Evolutionary conservation across 768 basidiomycete genomes (phyloP).

Genomic region (Leccinum variicolor): DNA sequence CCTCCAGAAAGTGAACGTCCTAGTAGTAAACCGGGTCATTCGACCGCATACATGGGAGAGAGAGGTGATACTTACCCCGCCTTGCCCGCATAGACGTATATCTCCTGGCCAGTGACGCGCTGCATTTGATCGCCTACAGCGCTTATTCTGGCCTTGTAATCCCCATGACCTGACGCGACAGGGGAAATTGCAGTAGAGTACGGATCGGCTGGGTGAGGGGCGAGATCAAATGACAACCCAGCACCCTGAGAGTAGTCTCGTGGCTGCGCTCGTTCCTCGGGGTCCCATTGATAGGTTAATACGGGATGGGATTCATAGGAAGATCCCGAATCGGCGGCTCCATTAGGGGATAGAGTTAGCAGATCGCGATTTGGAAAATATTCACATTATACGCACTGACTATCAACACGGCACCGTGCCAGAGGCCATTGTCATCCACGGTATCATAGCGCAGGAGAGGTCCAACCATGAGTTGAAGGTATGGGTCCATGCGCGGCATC

Average conservation of each 20-base stretch:
- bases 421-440: conserved; percentile 69
- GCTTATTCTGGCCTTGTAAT: conserved; percentile 19
- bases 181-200: conserved; percentile 44
- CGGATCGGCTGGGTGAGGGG: conserved; percentile 74
- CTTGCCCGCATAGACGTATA: conserved; percentile 63
- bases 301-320: conserved; percentile 71
- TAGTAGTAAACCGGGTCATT: conserved; percentile 26
- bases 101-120: conserved; percentile 57
- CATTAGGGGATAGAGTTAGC: not conserved
- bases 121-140: conserved; percentile 34
- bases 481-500: conserved; percentile 70
- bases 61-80: conserved; percentile 42
- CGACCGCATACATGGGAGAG: not conserved
- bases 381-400: conserved; percentile 63
- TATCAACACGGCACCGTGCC: conserved; percentile 85
- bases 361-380: not conserved
- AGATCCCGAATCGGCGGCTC: conserved; percentile 77
- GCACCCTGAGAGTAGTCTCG: conserved; percentile 27
- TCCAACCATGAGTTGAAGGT: conserved; percentile 89
- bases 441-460: conserved; percentile 91
- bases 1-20: conserved; percentile 92
- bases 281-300: conserved; percentile 74
- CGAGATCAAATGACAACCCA: conserved; percentile 46
- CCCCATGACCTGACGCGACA: conserved; percentile 12
- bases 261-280: conserved; percentile 34